Conservation (phyloP, 192 early-diverging fungal genomes). For the Backusella psychrophila region DNA sequence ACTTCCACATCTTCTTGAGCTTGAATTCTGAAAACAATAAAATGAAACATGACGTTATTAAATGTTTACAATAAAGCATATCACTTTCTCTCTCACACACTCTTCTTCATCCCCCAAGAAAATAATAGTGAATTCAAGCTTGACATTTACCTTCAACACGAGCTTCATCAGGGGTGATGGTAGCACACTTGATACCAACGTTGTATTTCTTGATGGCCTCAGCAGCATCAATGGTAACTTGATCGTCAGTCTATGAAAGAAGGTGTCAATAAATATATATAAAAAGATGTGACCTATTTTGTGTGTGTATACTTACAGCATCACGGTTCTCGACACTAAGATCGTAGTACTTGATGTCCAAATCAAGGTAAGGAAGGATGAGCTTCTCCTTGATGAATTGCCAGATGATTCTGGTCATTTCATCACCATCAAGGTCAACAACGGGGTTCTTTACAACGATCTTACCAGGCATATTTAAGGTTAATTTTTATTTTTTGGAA, state of each 20-base stretch:
- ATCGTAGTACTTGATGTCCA: constrained; percentile 97
- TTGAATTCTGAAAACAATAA: constrained; percentile 67
- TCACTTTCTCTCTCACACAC: background rate
- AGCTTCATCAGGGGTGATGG: constrained; percentile 94
- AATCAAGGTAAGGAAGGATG: constrained; percentile 82
- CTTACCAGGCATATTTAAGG: constrained; percentile 1
- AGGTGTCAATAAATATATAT: background rate
- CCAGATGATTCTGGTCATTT: constrained; percentile 99
- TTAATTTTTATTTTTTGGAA: background rate
- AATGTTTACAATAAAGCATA: background rate
- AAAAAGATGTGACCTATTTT: background rate
- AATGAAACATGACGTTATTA: background rate
- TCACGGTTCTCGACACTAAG: constrained; percentile 91
- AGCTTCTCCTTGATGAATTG: constrained; percentile 91
- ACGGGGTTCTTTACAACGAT: constrained; percentile 84
- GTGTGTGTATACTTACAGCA: constrained; percentile 28
- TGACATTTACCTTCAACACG: constrained; percentile 67
- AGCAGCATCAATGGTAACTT: constrained; percentile 93
- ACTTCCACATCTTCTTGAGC: constrained; percentile 97
- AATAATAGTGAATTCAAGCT: background rate
- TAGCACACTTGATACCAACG: constrained; percentile 98
- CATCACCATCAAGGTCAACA: constrained; percentile 91
- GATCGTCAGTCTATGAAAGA: constrained; percentile 72
- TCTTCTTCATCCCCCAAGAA: background rate
- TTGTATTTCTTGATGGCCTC: constrained; percentile 97